Evolutionary conservation across 2,329 filamentous ascomycete genomes (phyloP).

Genomic region (Lasiodiplodia sp.): DNA sequence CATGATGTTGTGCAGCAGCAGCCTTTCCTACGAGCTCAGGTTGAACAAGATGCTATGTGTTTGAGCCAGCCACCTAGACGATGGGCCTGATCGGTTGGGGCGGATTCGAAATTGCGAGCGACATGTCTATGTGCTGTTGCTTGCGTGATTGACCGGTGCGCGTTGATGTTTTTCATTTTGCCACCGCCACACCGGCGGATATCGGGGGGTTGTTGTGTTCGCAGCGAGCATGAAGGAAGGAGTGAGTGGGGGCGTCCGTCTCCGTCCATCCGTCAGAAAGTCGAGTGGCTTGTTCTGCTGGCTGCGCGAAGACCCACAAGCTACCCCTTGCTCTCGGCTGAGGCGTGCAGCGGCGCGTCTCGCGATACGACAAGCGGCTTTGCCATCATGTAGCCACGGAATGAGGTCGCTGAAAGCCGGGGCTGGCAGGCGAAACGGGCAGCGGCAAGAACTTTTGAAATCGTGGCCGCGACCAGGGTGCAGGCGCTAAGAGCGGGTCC

Average conservation of each 20-base stretch:
- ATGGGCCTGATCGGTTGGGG: not conserved
- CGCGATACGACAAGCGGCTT: not conserved
- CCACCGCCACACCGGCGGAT: constrained; percentile 8
- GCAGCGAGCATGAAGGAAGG: too few relatives aligned
- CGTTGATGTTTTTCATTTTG: constrained; percentile 2
- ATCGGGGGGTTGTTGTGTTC: not conserved
- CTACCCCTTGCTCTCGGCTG: not conserved
- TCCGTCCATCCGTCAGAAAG: not conserved
- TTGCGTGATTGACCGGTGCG: not conserved
- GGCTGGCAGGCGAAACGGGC: not conserved
- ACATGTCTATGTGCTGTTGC: not conserved
- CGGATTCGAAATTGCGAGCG: not conserved
- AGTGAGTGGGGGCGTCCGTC: too few relatives aligned
- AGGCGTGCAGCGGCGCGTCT: not conserved
- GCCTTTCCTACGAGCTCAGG: not conserved
- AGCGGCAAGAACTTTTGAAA: constrained; percentile 8
- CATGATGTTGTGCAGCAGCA: constrained; percentile 10
- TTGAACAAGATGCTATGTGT: not conserved
- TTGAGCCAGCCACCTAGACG: not conserved
- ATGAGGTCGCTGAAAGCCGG: not conserved
- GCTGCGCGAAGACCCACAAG: too few relatives aligned
- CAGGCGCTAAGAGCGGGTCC: not conserved
- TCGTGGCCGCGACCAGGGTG: constrained; percentile 3
- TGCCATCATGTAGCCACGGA: too few relatives aligned
- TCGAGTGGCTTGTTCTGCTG: too few relatives aligned